Evolutionary conservation across 306 rosid species (phyloP), one percentile per base, ranked within the genome.

Genomic region (Cyclanthera cordifolia): DNA sequence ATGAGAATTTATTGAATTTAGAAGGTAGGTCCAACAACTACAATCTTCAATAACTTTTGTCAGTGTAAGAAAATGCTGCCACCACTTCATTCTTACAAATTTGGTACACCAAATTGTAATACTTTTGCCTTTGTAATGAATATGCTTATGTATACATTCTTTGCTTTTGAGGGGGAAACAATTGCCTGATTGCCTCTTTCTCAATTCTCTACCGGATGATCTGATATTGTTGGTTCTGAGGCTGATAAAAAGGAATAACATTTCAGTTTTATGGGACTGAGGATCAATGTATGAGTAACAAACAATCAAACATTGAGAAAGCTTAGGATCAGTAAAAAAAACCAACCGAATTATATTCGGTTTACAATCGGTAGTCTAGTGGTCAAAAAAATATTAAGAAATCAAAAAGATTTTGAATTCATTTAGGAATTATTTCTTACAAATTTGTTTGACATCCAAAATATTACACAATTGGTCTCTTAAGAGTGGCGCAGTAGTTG

Each of bases 101-200:
- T 30, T 59, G 67, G 67, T 59, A 59, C 67, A 61, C 68, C 68
- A 61, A 32, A 61, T 10, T 59, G 67, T 60, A 34, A 9, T 41
- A 34, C 13, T 41, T 39, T 60, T 8, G 25, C 16, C 67, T 60
- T 17, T n/a, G 27, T 17, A 61, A 61, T 34, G 16, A 37, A 34
- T 61, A 37, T 61, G 47, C 19, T 34, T 59, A 20, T 59, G 8
- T 4, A 57, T 7, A n/a, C n/a, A 27, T 15, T 28, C 19, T 27
- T 56, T 14, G 0, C 5, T 53, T 53, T 53, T 24, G 19, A 27
- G 41, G 64, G 10, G 28, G 39, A 61, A 34, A 45, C 5, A 39
- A 61, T 16, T 8, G 6, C 39, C 46, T 39, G 28, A 20, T 19
- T 63, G 17, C 16, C 69, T 63, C 65, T 58, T n/a, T 58, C 49